These are phyloP conservation scores for Scheffersomyces segobiensis DNA, from an alignment of 1,139 yeast species.

Conservation along the genomic window DNA sequence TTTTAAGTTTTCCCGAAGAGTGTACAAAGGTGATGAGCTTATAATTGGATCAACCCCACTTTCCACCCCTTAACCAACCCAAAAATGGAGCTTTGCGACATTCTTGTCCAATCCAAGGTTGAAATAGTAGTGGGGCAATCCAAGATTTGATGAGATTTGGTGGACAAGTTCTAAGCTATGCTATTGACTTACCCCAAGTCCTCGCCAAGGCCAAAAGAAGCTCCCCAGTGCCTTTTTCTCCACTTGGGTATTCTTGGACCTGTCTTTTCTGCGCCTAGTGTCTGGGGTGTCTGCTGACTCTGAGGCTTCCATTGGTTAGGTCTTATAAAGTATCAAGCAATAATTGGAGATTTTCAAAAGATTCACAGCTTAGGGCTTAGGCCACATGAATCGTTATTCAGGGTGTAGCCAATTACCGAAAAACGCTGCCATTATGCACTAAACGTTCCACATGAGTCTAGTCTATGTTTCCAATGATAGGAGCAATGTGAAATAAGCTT, in stretches of 20 bases:
- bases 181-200: background rate
- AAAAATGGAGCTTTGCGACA: background rate
- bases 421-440: background rate
- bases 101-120: background rate
- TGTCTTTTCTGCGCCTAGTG: background rate
- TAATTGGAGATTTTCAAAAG: too few relatives aligned
- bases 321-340: background rate
- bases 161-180: background rate
- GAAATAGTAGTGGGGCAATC: background rate
- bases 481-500: background rate
- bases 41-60: background rate
- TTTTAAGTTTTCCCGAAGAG: background rate
- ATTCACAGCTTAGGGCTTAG: background rate
- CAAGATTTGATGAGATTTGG: background rate
- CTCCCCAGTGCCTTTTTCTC: background rate
- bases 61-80: background rate
- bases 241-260: background rate
- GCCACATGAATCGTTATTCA: background rate
- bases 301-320: background rate
- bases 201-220: background rate
- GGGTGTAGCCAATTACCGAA: background rate
- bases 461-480: background rate
- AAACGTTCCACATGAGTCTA: background rate
- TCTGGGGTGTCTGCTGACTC: background rate
- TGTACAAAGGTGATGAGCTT: background rate